phyloP scores from a whole-genome alignment of 192 early-diverging fungal genomes.

The Backusella australiensis region DNA sequence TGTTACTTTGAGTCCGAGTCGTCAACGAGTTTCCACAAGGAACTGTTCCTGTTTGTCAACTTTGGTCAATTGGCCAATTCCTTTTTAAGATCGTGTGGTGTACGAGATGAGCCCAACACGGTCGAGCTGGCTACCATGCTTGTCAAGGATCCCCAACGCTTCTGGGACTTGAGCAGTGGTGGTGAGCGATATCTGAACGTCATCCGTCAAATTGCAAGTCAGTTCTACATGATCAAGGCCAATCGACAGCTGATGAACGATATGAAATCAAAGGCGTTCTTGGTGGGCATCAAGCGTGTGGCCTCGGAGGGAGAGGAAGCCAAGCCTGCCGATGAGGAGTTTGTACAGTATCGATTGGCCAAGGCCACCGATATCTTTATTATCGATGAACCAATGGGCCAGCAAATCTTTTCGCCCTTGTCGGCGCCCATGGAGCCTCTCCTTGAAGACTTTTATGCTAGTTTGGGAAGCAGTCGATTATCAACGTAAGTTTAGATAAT shows the following conservation, averaged over 20 bases:
- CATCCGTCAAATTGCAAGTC: constrained; percentile 70
- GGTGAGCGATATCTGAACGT: constrained; percentile 69
- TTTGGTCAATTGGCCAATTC: constrained; percentile 72
- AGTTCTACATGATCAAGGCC: constrained; percentile 46
- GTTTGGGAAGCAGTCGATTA: constrained; percentile 66
- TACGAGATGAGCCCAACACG: constrained; percentile 75
- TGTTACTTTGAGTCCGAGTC: constrained; percentile 57
- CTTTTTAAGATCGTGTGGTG: constrained; percentile 82
- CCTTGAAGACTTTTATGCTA: constrained; percentile 66
- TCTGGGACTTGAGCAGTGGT: constrained; percentile 33
- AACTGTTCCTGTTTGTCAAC: constrained; percentile 60
- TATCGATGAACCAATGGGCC: constrained; percentile 72
- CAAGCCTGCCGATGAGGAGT: constrained; percentile 20
- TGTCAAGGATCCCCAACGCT: constrained; percentile 42
- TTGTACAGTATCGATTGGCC: constrained; percentile 64
- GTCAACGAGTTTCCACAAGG: constrained; percentile 40
- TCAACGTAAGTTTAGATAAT: constrained; percentile 48
- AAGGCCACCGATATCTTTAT: constrained; percentile 71
- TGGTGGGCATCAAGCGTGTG: constrained; percentile 55
- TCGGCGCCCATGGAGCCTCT: constrained; percentile 69
- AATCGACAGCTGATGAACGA: constrained; percentile 44
- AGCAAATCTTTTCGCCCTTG: constrained; percentile 73
- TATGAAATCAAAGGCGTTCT: constrained; percentile 62
- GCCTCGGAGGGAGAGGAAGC: not conserved
- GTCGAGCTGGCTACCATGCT: constrained; percentile 68